Evolutionary conservation across 441 rosid species (phyloP), one percentile per base, ranked within the genome.

Genomic region (Pelargonium myrrhifolium): DNA sequence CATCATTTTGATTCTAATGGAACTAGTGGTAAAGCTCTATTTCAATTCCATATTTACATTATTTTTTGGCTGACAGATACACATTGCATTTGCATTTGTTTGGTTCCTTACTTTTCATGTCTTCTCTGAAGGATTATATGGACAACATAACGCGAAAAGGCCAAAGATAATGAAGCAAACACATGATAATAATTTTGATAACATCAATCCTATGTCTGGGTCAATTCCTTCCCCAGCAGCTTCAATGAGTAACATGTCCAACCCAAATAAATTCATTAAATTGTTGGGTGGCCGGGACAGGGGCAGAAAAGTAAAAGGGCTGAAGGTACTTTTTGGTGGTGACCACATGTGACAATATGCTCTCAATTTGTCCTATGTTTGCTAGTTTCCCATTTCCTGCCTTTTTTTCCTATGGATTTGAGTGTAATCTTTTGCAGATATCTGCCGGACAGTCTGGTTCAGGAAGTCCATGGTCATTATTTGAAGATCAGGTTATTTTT

Each of bases 211-310:
- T 65, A 14, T 77, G 67, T 74, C 76, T 64, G 97, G 94, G 59
- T 85, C 91, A 22, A 66, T 86, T 69, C 92, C 93, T 74, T 92
- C 96, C 73, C 97, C 95, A 11, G 93, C 80, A 15, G 89, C 89
- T 75, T 92, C 99, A 65, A 86, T 90, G 92, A 90, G 98, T 84
- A 90, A 92, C 79, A 87, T 95, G 97, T 85, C 97, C 76, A 84
- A 82, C 87, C 86, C 93, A 64, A 85, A 83, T 74, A 92, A 86
- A 77, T 75, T 83, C 40, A 86, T 88, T 78, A 90, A 87, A 81
- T 71, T 86, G 72, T 78, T 83, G 78, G 87, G 81, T 71, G 87
- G 91, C 59, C 86, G 83, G 71, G 97, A 89, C 62, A 82, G 85
- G 77, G 86, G 84, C 76, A 89, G 89, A 80, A 90, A 90, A 84